Conservation (phyloP, 495 filamentous ascomycete genomes). For the Entonaema liquescens region DNA sequence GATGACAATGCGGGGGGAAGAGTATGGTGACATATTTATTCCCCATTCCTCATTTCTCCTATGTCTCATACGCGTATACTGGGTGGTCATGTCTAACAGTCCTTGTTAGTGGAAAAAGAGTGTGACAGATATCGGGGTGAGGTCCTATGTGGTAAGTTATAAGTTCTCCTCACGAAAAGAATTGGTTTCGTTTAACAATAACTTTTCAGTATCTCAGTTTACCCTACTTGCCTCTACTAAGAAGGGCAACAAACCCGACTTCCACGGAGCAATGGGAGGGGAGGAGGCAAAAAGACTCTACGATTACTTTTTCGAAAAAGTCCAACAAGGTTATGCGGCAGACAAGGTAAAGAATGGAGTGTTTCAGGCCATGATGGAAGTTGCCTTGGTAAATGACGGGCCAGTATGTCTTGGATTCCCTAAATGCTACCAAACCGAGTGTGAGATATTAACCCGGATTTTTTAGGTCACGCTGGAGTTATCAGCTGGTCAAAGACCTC, state of each 20-base stretch:
- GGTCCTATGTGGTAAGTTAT: slow-evolving; percentile 81
- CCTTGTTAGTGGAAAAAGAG: slow-evolving; percentile 80
- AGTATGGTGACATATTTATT: slow-evolving; percentile 51
- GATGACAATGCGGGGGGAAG: slow-evolving; percentile 74
- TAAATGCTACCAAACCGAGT: slow-evolving; percentile 16
- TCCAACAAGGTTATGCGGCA: slow-evolving; percentile 73
- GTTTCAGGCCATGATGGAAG: slow-evolving; percentile 99
- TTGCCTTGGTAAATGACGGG: slow-evolving; percentile 91
- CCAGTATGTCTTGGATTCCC: slow-evolving; percentile 71
- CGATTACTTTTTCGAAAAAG: slow-evolving; percentile 78
- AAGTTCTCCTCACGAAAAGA: neutral
- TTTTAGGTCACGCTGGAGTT: slow-evolving; percentile 48
- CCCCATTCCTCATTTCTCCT: slow-evolving; percentile 4
- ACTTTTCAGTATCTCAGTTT: slow-evolving; percentile 88
- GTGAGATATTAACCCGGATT: slow-evolving; percentile 14
- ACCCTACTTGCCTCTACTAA: slow-evolving; percentile 91
- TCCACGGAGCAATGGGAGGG: slow-evolving; percentile 84
- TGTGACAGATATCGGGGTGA: slow-evolving; percentile 89
- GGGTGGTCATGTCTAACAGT: slow-evolving; percentile 22
- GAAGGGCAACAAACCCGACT: slow-evolving; percentile 94
- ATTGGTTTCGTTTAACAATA: slow-evolving; percentile 3
- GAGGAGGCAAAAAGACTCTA: slow-evolving; percentile 83
- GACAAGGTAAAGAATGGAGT: slow-evolving; percentile 92
- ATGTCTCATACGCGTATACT: slow-evolving; percentile 18
- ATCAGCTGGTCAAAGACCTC: slow-evolving; percentile 37